These are phyloP conservation scores for Jaenimonas drosophilae DNA, from an alignment of 208 protist species.

Conservation along the genomic window DNA sequence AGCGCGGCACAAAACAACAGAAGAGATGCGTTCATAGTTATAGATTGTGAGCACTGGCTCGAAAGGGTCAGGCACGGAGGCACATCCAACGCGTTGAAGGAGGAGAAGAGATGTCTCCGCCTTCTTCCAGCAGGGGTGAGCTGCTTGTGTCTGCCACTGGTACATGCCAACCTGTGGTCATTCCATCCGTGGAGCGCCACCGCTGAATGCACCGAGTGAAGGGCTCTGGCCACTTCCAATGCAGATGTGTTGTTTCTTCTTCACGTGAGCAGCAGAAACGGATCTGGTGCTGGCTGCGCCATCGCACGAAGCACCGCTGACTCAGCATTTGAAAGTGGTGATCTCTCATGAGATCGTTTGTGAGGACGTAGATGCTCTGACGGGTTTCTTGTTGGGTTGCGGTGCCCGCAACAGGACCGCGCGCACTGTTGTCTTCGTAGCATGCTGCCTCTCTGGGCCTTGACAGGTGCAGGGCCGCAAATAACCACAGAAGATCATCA, in stretches of 20 bases:
- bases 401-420: background rate
- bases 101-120: too few species aligned
- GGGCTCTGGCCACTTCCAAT: conserved; percentile 28
- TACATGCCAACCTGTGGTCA: background rate
- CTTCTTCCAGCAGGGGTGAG: too few species aligned
- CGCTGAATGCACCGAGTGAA: conserved; percentile 48
- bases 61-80: too few species aligned
- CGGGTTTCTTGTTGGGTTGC: conserved; percentile 3
- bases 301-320: conserved; percentile 55
- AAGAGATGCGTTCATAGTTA: background rate
- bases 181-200: background rate
- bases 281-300: conserved; percentile 60
- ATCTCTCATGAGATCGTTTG: conserved; percentile 80
- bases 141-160: background rate
- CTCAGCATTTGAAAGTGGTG: conserved; percentile 74
- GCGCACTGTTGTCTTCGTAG: too few species aligned
- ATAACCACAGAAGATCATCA: conserved; percentile 78
- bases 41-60: background rate
- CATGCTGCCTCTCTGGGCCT: conserved; percentile 28
- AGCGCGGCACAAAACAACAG: background rate
- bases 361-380: conserved; percentile 37
- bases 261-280: conserved; percentile 40
- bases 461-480: conserved; percentile 42
- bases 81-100: too few species aligned
- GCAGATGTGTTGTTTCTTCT: conserved; percentile 18